Evolutionary conservation across 2,329 filamentous ascomycete genomes (phyloP).

Genomic region (Monosporascus ibericus): DNA sequence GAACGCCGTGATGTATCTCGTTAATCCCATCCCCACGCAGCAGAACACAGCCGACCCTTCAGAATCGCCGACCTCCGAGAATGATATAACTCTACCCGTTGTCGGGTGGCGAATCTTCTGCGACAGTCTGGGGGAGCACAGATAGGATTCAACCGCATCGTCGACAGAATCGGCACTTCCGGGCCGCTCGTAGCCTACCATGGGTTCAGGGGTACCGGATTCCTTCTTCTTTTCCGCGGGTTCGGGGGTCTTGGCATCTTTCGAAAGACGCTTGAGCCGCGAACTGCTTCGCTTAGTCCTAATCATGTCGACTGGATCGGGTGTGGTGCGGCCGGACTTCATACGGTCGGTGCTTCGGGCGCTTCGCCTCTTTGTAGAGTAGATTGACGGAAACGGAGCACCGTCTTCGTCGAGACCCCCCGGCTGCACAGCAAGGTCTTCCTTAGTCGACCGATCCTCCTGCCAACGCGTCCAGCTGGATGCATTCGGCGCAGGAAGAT

Average conservation of each 20-base stretch:
- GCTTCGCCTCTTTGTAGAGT: conserved; percentile 51
- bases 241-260: conserved; percentile 30
- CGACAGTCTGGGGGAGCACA: conserved; percentile 75
- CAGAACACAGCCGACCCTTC: conserved; percentile 90
- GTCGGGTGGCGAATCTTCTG: conserved; percentile 84
- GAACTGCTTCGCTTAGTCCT: conserved; percentile 51
- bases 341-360: conserved; percentile 36
- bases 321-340: conserved; percentile 42
- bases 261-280: conserved; percentile 52
- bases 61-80: conserved; percentile 92
- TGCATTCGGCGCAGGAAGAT: conserved; percentile 16
- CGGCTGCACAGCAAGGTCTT: conserved; percentile 16
- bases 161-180: conserved; percentile 82
- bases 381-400: conserved; percentile 63
- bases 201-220: conserved; percentile 30
- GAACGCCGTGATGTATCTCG: conserved; percentile 91
- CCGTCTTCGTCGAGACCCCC: conserved; percentile 47
- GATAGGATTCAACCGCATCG: conserved; percentile 77
- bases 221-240: conserved; percentile 20
- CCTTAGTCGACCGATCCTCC: conserved; percentile 16
- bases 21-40: conserved; percentile 96
- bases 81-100: conserved; percentile 83
- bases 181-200: conserved; percentile 63
- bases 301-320: conserved; percentile 39
- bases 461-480: conserved; percentile 13